Percentiles rank a stretch among this genome's conserved stretches.
phyloP scores from a whole-genome alignment of 805 yeast species.

The Yarrowia sp. region DNA sequence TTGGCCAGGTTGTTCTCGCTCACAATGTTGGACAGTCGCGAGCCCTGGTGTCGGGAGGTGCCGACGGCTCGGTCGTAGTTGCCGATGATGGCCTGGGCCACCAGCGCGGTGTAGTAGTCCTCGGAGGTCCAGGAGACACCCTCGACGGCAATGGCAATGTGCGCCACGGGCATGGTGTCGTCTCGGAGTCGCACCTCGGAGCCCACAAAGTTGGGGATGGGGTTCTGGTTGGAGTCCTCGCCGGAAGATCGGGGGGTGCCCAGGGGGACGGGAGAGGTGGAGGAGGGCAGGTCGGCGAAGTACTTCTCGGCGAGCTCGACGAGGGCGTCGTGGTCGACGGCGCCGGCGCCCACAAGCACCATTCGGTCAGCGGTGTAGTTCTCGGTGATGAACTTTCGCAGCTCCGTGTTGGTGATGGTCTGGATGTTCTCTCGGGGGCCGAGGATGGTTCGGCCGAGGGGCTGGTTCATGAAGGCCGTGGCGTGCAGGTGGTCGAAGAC shows the following conservation, averaged over 20 bases:
- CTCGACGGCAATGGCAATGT: slow-evolving; percentile 92
- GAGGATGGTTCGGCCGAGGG: slow-evolving; percentile 91
- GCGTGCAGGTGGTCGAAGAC: slow-evolving; percentile 96
- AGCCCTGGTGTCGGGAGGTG: slow-evolving; percentile 76
- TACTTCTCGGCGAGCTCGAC: slow-evolving; percentile 71
- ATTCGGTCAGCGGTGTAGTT: slow-evolving; percentile 95
- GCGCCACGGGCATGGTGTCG: slow-evolving; percentile 78
- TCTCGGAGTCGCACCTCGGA: slow-evolving; percentile 86
- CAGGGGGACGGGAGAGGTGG: slow-evolving; percentile 58
- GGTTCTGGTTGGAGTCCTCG: slow-evolving; percentile 59
- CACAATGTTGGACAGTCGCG: slow-evolving; percentile 70
- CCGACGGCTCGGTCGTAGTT: slow-evolving; percentile 96
- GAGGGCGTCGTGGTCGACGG: slow-evolving; percentile 82
- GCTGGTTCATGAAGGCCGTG: slow-evolving; percentile 84
- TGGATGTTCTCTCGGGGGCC: slow-evolving; percentile 91
- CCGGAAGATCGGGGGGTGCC: slow-evolving; percentile 64
- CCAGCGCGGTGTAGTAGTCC: slow-evolving; percentile 91
- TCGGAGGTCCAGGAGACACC: slow-evolving; percentile 97
- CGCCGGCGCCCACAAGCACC: slow-evolving; percentile 96
- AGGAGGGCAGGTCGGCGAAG: slow-evolving; percentile 53
- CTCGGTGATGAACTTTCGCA: slow-evolving; percentile 71
- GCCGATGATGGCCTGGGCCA: slow-evolving; percentile 95
- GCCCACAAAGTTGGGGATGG: slow-evolving; percentile 76
- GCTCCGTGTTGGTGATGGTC: slow-evolving; percentile 71
- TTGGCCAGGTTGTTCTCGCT: slow-evolving; percentile 72